Evolutionary conservation across 1,284 basidiomycete species (phyloP).

Genomic region (Ustilago nuda): DNA sequence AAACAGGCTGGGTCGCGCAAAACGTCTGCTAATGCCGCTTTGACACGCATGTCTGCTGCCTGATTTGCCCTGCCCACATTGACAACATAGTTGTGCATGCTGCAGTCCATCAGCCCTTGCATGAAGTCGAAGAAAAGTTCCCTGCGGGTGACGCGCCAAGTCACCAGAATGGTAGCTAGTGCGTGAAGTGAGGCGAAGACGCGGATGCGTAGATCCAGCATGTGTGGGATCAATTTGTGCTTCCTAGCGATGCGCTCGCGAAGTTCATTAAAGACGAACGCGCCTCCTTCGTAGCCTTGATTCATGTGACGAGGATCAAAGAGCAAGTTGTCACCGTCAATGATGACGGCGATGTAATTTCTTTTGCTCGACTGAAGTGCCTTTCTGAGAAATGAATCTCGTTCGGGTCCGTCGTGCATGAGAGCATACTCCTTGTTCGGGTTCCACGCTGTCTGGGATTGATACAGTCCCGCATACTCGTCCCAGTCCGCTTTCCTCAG

Average conservation of each 20-base stretch:
- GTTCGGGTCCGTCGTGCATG: constrained; percentile 26
- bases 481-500: constrained; percentile 20
- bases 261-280: constrained; percentile 27
- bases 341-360: constrained; percentile 32
- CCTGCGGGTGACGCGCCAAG: background rate
- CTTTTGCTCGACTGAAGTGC: constrained; percentile 9
- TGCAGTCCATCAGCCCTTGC: constrained; percentile 28
- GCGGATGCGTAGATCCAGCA: constrained; percentile 34
- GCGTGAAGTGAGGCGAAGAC: constrained; percentile 15
- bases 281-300: constrained; percentile 35
- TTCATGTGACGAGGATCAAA: constrained; percentile 33
- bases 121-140: constrained; percentile 27
- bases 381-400: background rate
- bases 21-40: constrained; percentile 41
- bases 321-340: constrained; percentile 45
- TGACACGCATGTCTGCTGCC: constrained; percentile 45
- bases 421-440: constrained; percentile 33
- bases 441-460: constrained; percentile 36
- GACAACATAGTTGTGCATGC: constrained; percentile 39
- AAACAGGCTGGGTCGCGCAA: constrained; percentile 38
- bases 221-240: constrained; percentile 21
- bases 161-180: constrained; percentile 11
- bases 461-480: constrained; percentile 18
- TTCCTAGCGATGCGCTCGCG: constrained; percentile 34
- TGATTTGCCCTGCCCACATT: constrained; percentile 31